These are phyloP conservation scores for Phytophthora aleatoria DNA, from an alignment of 352 stramenopile genomes.

Conservation along the genomic window DNA sequence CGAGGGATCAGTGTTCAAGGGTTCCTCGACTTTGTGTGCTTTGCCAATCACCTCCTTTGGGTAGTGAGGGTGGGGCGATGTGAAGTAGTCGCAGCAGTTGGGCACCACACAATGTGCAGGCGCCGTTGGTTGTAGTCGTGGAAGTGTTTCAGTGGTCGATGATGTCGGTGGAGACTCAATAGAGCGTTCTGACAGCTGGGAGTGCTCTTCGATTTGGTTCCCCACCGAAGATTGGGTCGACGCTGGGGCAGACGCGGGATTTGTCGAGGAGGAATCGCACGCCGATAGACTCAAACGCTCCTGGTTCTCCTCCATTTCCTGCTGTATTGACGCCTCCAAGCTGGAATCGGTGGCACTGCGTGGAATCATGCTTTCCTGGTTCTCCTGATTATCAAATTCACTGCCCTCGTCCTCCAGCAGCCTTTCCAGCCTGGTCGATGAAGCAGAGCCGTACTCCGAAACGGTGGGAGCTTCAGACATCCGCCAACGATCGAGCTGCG, in stretches of 20 bases:
- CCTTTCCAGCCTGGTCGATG: conserved; percentile 19
- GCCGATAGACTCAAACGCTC: conserved; percentile 11
- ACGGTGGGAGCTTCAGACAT: conserved; percentile 21
- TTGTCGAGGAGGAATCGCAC: conserved; percentile 9
- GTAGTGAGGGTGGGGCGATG: conserved; percentile 39
- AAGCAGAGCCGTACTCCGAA: conserved; percentile 28
- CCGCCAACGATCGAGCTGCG: conserved; percentile 21
- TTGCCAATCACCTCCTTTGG: conserved; percentile 34
- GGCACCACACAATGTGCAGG: conserved; percentile 24
- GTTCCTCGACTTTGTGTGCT: conserved; percentile 13
- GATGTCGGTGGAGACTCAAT: conserved; percentile 12
- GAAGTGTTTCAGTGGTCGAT: conserved; percentile 22
- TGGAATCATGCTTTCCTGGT: conserved; percentile 1
- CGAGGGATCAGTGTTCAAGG: background rate
- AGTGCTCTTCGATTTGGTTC: conserved; percentile 20
- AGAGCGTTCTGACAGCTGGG: conserved; percentile 6
- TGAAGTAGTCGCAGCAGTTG: conserved; percentile 45
- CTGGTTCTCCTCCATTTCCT: conserved; percentile 16
- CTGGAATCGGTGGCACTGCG: conserved; percentile 2
- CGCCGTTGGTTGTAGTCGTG: conserved; percentile 25
- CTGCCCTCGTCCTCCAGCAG: conserved; percentile 14
- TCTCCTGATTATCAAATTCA: conserved; percentile 4
- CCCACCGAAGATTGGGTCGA: conserved; percentile 12
- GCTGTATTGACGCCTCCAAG: conserved; percentile 6
- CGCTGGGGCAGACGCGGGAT: conserved; percentile 8